Evolutionary conservation across 345 rosid genomes (phyloP).

Genomic region (Linum usitatissimum): DNA sequence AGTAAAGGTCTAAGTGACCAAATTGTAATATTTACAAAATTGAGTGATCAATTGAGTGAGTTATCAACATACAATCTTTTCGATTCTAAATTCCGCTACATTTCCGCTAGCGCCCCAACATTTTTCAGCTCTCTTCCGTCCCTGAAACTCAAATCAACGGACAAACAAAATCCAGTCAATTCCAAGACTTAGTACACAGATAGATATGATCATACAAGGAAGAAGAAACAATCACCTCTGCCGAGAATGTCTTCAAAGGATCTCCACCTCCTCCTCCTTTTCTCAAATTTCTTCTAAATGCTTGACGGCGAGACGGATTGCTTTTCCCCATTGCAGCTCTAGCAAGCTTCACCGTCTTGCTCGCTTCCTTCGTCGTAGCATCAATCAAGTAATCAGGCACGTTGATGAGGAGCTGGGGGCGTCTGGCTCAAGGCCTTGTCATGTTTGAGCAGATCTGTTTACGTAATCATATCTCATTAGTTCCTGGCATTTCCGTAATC

Average conservation of each 20-base stretch:
- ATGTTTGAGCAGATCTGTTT: slow-evolving; percentile 70
- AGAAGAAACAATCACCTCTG: slow-evolving; percentile 30
- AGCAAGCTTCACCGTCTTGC: slow-evolving; percentile 71
- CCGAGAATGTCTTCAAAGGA: slow-evolving; percentile 48
- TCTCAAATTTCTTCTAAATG: slow-evolving; percentile 37
- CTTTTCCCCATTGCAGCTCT: slow-evolving; percentile 74
- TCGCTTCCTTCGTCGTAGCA: slow-evolving; percentile 63
- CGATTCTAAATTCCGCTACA: too few relatives aligned
- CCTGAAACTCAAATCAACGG: slow-evolving; percentile 28
- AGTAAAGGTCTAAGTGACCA: too few relatives aligned
- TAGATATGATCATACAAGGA: too few relatives aligned
- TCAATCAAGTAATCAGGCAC: slow-evolving; percentile 76
- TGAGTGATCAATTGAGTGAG: too few relatives aligned
- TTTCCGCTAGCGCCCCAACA: too few relatives aligned
- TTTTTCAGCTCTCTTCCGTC: slow-evolving; percentile 21
- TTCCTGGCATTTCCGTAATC: too few relatives aligned
- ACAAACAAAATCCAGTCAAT: background rate
- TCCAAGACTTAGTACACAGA: background rate
- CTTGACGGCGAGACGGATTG: slow-evolving; percentile 29
- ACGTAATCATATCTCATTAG: background rate
- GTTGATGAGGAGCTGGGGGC: slow-evolving; percentile 50
- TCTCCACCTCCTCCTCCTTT: slow-evolving; percentile 35
- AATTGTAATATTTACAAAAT: too few relatives aligned
- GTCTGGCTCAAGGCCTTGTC: slow-evolving; percentile 75
- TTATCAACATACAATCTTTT: too few relatives aligned